Percentiles rank a stretch among this genome's conserved stretches.
Evolutionary conservation across 306 rosid genomes (phyloP).

Genomic region (Acacia melanoxylon): DNA sequence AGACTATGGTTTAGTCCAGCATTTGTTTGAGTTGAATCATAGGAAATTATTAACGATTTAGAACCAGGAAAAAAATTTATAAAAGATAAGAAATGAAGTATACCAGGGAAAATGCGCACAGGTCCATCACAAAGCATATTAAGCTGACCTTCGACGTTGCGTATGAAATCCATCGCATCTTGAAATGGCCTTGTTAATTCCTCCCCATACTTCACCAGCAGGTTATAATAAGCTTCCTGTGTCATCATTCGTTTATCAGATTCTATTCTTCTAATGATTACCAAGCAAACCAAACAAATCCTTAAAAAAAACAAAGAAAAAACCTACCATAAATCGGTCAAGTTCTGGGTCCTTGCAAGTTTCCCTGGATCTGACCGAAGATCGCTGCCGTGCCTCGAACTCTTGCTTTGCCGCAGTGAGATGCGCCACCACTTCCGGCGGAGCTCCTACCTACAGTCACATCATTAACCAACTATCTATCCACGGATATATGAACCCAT

Average conservation of each 20-base stretch:
- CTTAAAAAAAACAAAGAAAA: neutral
- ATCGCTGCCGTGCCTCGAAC: slow-evolving; percentile 76
- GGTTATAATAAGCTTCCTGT: slow-evolving; percentile 94
- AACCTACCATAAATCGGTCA: slow-evolving; percentile 86
- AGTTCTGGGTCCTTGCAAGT: slow-evolving; percentile 85
- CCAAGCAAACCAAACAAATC: neutral
- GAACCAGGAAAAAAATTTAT: neutral
- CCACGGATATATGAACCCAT: neutral
- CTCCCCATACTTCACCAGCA: slow-evolving; percentile 92
- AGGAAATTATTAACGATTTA: neutral
- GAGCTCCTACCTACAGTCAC: slow-evolving; percentile 77
- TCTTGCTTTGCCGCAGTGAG: slow-evolving; percentile 69
- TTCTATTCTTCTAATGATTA: neutral
- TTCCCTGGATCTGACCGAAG: slow-evolving; percentile 63
- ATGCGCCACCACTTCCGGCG: slow-evolving; percentile 85
- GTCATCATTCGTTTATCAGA: neutral
- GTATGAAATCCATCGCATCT: slow-evolving; percentile 98
- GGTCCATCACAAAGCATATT: slow-evolving; percentile 71
- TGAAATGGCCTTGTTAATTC: slow-evolving; percentile 89
- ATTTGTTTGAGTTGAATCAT: neutral
- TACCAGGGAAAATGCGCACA: slow-evolving; percentile 71
- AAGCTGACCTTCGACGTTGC: slow-evolving; percentile 79
- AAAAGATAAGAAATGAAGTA: neutral
- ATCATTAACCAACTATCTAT: neutral
- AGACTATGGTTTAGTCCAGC: neutral